A percentile compares a stretch with the other conserved stretches of the same genome.
Conservation (phyloP, 306 rosid genomes). For the Morella rubra region DNA sequence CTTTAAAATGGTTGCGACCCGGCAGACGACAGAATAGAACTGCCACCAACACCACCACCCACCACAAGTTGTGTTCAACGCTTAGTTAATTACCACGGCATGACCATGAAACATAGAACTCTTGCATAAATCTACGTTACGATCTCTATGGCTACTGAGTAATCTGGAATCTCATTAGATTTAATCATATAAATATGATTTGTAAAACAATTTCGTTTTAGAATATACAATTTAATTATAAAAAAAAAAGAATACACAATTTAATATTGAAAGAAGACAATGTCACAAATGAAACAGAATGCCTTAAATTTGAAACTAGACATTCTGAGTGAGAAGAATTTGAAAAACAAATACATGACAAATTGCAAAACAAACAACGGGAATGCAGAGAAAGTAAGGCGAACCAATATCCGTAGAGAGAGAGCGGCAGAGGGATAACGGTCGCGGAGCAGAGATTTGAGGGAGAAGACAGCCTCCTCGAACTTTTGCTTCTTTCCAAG, state of each 20-base stretch:
- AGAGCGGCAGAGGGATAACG: constrained; percentile 65
- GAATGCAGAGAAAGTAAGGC: neutral
- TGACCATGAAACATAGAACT: neutral
- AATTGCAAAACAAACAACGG: neutral
- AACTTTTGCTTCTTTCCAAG: constrained; percentile 72
- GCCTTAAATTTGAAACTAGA: neutral
- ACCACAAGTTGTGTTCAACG: neutral
- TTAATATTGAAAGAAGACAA: neutral
- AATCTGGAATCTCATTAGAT: neutral
- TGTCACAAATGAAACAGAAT: neutral
- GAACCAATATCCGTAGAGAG: constrained; percentile 61
- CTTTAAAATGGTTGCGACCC: constrained; percentile 81
- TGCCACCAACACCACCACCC: constrained; percentile 33
- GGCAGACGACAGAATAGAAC: constrained; percentile 66
- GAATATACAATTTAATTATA: neutral
- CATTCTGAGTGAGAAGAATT: neutral
- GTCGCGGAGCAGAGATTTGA: constrained; percentile 52
- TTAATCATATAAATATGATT: neutral
- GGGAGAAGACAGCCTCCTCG: constrained; percentile 63
- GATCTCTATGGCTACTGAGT: neutral
- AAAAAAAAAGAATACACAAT: neutral
- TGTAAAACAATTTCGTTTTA: neutral
- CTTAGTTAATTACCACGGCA: neutral
- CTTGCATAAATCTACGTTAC: neutral
- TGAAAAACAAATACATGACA: neutral